A percentile compares a stretch with the other conserved stretches of the same genome.
Evolutionary conservation across 1,284 basidiomycete species (phyloP).

Genomic region (Retiboletus flavoniger): DNA sequence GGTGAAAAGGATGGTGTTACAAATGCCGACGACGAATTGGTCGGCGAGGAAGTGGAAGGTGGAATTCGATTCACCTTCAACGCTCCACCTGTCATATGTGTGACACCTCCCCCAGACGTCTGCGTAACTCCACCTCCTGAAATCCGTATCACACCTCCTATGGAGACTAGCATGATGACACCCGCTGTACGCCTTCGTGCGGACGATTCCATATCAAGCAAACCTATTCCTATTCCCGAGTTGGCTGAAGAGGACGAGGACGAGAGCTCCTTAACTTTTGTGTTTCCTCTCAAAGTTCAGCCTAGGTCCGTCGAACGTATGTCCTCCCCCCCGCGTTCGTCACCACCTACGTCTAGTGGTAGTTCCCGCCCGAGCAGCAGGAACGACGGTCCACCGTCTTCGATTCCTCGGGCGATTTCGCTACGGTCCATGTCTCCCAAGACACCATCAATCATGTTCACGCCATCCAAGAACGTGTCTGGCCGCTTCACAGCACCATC

Average conservation of each 20-base stretch:
- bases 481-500: constrained; percentile 22
- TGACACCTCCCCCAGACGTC: constrained; percentile 41
- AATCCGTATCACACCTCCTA: constrained; percentile 24
- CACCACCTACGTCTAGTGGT: constrained; percentile 4
- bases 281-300: constrained; percentile 19
- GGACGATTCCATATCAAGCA: constrained; percentile 3
- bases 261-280: constrained; percentile 25
- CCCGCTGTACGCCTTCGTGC: constrained; percentile 11
- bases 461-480: constrained; percentile 24
- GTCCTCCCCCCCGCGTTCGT: constrained; percentile 26
- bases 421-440: constrained; percentile 36
- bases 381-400: constrained; percentile 43
- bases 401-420: constrained; percentile 48
- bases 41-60: constrained; percentile 51
- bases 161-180: constrained; percentile 11
- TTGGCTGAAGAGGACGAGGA: constrained; percentile 36
- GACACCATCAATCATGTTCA: constrained; percentile 25
- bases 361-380: constrained; percentile 11
- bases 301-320: constrained; percentile 9
- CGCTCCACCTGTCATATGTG: constrained; percentile 48
- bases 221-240: constrained; percentile 19
- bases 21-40: constrained; percentile 40
- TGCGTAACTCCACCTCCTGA: constrained; percentile 38
- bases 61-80: constrained; percentile 72
- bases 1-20: constrained; percentile 41